Percentiles rank a stretch among this genome's conserved stretches.
These are phyloP conservation scores for Leccinum subgranulosum DNA, from an alignment of 768 basidiomycete species.

Conservation along the genomic window DNA sequence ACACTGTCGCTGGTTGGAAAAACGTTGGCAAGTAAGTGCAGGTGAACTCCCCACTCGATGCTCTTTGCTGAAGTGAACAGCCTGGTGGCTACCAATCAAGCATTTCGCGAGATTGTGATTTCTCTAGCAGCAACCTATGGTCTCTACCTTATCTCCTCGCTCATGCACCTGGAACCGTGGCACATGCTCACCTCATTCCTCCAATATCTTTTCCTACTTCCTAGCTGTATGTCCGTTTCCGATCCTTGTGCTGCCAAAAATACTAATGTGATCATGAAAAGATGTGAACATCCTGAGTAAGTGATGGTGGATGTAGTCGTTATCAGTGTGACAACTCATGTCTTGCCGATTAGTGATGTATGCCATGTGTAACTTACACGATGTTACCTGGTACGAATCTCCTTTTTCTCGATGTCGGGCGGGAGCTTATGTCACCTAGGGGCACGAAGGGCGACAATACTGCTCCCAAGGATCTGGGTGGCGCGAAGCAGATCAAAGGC, in stretches of 20 bases:
- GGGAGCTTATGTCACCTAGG: constrained; percentile 36
- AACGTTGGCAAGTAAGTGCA: constrained; percentile 60
- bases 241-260: background rate
- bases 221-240: constrained; percentile 49
- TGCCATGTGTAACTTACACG: constrained; percentile 90
- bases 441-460: constrained; percentile 94
- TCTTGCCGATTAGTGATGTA: constrained; percentile 66
- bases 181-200: constrained; percentile 94
- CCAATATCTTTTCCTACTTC: constrained; percentile 90
- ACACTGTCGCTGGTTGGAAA: constrained; percentile 72
- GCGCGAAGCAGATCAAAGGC: constrained; percentile 84
- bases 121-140: constrained; percentile 76
- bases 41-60: background rate
- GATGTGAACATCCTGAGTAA: constrained; percentile 78
- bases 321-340: background rate
- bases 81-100: constrained; percentile 59
- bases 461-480: constrained; percentile 81
- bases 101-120: constrained; percentile 82
- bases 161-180: constrained; percentile 94
- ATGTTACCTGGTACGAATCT: constrained; percentile 65
- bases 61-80: constrained; percentile 35
- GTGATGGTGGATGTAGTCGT: constrained; percentile 12
- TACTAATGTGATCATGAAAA: constrained; percentile 22
- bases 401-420: background rate
- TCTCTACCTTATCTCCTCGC: constrained; percentile 80